phyloP scores from a whole-genome alignment of 257 asterid species.

The Solanum arcanum region DNA sequence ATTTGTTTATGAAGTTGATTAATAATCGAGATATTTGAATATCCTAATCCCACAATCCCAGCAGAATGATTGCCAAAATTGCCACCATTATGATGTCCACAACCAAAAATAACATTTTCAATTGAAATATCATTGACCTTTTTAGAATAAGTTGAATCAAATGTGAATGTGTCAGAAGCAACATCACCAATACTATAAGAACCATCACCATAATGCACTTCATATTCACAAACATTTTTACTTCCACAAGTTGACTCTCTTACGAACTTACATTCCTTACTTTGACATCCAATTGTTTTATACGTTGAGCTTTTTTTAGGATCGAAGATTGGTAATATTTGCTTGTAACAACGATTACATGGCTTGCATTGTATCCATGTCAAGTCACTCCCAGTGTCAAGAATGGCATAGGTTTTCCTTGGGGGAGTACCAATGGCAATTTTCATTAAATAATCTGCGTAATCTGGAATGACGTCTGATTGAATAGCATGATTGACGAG shows the following conservation, averaged over 20 bases:
- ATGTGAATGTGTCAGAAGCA: conserved; percentile 29
- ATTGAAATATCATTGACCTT: neutral
- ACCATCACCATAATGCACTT: conserved; percentile 21
- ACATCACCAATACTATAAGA: conserved; percentile 30
- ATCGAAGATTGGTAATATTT: conserved; percentile 32
- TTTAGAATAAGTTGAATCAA: conserved; percentile 5
- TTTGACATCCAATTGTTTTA: conserved; percentile 11
- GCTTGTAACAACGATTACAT: conserved; percentile 33
- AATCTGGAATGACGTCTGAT: neutral
- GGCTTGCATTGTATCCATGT: conserved; percentile 60
- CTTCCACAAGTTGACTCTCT: neutral
- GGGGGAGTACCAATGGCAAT: conserved; percentile 47
- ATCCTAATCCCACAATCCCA: conserved; percentile 55
- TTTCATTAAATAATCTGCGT: conserved; percentile 42
- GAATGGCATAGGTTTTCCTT: conserved; percentile 20
- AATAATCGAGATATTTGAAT: conserved; percentile 30
- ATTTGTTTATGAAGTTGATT: conserved; percentile 20
- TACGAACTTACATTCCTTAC: conserved; percentile 6
- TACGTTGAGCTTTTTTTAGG: conserved; percentile 15
- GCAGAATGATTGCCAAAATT: conserved; percentile 16
- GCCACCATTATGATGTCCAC: conserved; percentile 36
- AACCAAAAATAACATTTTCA: conserved; percentile 34
- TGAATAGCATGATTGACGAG: neutral
- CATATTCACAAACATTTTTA: conserved; percentile 14
- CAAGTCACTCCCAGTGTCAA: conserved; percentile 65